Conservation (phyloP, 2,329 filamentous ascomycete genomes). For the Ophiostoma triangulosporum region DNA sequence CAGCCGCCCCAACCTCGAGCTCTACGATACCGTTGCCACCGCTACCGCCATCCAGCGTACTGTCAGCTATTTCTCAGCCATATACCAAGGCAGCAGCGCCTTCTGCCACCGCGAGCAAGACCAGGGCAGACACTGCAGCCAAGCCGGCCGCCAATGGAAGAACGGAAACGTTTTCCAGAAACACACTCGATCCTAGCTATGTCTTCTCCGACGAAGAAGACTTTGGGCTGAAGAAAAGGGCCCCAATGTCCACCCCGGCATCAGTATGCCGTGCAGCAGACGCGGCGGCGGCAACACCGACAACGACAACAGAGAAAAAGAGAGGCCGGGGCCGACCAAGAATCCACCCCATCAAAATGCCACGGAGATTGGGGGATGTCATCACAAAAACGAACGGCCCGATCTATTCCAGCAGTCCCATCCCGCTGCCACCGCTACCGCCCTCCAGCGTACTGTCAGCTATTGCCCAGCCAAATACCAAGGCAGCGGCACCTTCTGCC, state of each 20-base stretch:
- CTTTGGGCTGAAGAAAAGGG: slow-evolving; percentile 1
- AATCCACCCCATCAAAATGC: not conserved
- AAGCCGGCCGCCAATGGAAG: not conserved
- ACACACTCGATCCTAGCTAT: slow-evolving; percentile 16
- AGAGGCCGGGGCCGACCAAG: not conserved
- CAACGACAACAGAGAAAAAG: too few relatives aligned
- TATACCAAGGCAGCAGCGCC: not conserved
- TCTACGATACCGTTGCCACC: not conserved
- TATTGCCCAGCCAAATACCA: not conserved
- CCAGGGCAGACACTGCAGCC: not conserved
- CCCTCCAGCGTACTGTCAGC: not conserved
- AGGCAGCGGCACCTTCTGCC: not conserved
- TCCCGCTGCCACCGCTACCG: not conserved
- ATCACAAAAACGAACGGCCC: not conserved
- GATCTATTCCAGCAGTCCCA: not conserved
- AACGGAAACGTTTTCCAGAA: slow-evolving; percentile 10
- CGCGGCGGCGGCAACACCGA: too few relatives aligned
- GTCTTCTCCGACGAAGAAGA: slow-evolving; percentile 26
- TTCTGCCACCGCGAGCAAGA: not conserved
- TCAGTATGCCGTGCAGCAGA: not conserved
- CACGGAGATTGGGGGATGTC: not conserved
- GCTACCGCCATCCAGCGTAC: not conserved
- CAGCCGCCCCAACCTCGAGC: not conserved
- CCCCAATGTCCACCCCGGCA: not conserved
- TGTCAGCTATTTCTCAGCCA: not conserved